Base-by-base conservation (phyloP, 148 eudicot genomes). In the Rhododendron molle region DNA sequence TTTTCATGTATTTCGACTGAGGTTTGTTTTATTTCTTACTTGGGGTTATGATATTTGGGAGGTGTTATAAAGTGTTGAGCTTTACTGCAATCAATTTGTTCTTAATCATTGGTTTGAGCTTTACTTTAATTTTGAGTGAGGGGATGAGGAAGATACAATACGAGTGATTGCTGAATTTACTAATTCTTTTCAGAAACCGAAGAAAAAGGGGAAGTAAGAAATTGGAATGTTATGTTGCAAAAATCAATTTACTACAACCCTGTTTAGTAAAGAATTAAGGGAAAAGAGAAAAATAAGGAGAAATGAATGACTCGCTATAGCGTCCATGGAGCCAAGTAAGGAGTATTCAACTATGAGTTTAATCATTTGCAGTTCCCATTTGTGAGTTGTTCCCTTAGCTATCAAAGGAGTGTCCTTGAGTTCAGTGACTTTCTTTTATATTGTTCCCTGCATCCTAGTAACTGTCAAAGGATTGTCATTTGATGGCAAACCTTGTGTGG, bases 11-110 rank as follows among this genome's bases (percentile, higher is more conserved):
- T 28, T 30, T 62, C 49, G 28, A 58, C 23, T 32, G 44, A 46
- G 81, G 82, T 28, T 76, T 82, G 85, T n/a, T 81, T 76, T 71
- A 11, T 71, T 83, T 47, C 23, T 44, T 44, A n/a, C 11, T 60
- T 13, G 16, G 72, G 21, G 10, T 30, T 43, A 38, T 82, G 84
- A 82, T 62, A 62, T 83, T 43, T 71, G 76, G 38, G 38, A 69
- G 15, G 38, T 71, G 38, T 34, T 34, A 14, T 32, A 32, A 32
- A 32, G 34, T 32, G 16, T 71, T n/a, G n/a, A n/a, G n/a, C n/a
- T n/a, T n/a, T n/a, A n/a, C n/a, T n/a, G n/a, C n/a, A n/a, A n/a
- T n/a, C n/a, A n/a, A n/a, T n/a, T 71, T 32, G 38, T 34, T 21
- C 76, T 21, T 32, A 30, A 5, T 30, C 40, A 4, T 71, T 30